Evolutionary conservation across 2,329 filamentous ascomycete species (phyloP), one percentile per base, ranked within the genome.

Genomic region (Penicillium sp.): DNA sequence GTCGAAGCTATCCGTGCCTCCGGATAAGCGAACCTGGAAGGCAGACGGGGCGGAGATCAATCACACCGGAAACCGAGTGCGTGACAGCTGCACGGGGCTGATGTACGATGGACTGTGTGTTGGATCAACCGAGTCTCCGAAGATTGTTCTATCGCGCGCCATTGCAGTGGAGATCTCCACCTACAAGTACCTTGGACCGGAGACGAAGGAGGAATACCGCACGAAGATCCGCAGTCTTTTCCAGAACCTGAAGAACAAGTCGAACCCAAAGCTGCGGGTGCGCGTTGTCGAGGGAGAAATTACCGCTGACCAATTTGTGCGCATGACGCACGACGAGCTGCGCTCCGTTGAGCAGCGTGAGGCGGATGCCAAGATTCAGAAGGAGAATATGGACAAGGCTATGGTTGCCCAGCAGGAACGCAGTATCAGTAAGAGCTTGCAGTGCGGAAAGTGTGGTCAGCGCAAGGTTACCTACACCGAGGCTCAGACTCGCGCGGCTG

Each of bases 311-410:
- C 81, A 82, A 37, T 95, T 99, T 67, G 92, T 96, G 57, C 80
- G 81, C 69, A 96, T 99, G 94, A 85, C 86, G 9, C 87, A 90
- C 68, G 90, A 96, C 55, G 93, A 97, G 75, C 85, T 99, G 73
- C 95, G 95, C 80, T 94, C 90, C 48, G 88, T 87, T 50, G 87
- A 94, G 75, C 89, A 90, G 76, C 86, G 87, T 60, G 86, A 86
- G 68, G 85, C 88, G 71, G 92, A 97, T 66, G 80, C 84, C 66
- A 86, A 86, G 74, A 83, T 96, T 50, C 84, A 92, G 73, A 86
- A 90, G 77, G 91, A 97, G 78, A 99, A 99, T 77, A 93, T 97
- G 90, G 92, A 92, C 80, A 91, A 93, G 77, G 91, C 94, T 1
- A 95, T 97, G 87, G 93, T 96, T 12, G 90, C 93, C 57, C 89